Conservation (phyloP, 75 land plant genomes). For the Larix kaempferi region DNA sequence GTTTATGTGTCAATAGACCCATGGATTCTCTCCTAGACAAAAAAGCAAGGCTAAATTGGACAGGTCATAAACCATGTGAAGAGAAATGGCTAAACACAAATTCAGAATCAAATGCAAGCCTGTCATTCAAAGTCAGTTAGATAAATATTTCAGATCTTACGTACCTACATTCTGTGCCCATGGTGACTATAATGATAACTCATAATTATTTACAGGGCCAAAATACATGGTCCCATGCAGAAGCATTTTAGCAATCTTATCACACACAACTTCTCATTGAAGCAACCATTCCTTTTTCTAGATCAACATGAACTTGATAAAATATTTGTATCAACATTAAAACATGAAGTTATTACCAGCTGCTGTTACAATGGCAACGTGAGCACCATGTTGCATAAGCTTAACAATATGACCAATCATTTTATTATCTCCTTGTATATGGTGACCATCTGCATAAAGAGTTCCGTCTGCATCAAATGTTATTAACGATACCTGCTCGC, state of each 20-base stretch:
- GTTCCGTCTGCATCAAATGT: conserved; percentile 61
- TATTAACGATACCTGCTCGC: conserved; percentile 33
- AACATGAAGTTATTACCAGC: conserved; percentile 21
- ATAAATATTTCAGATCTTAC: neutral
- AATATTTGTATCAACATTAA: neutral
- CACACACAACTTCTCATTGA: neutral
- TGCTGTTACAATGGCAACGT: conserved; percentile 56
- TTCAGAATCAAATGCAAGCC: too few relatives aligned
- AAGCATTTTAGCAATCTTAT: neutral
- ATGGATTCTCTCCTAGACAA: neutral
- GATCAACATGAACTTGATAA: neutral
- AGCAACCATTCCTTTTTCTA: neutral
- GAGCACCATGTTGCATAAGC: conserved; percentile 46
- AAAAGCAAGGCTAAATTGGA: neutral
- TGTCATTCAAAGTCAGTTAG: neutral
- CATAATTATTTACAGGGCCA: neutral
- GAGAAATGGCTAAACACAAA: neutral
- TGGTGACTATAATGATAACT: neutral
- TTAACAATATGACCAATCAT: conserved; percentile 49
- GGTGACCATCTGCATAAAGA: conserved; percentile 53
- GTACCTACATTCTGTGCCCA: neutral
- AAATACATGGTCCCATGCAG: neutral
- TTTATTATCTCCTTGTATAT: conserved; percentile 50
- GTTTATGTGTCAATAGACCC: neutral
- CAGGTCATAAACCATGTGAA: neutral